Conservation (phyloP, 352 stramenopile species). For the Phytophthora brassicae region DNA sequence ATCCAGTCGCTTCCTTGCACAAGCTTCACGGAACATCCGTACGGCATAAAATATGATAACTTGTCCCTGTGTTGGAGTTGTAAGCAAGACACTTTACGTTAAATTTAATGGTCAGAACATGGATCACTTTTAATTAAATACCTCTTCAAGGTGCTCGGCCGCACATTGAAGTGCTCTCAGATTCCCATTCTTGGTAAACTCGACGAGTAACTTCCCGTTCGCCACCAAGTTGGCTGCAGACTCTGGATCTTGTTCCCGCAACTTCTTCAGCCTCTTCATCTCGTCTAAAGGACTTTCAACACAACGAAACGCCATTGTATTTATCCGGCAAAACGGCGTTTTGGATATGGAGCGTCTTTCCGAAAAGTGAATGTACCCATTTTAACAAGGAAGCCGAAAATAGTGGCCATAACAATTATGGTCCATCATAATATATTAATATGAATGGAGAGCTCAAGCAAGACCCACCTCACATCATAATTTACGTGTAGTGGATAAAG, state of each 20-base stretch:
- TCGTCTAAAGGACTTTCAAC: slow-evolving; percentile 48
- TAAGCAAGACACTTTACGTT: background rate
- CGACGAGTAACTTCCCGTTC: slow-evolving; percentile 67
- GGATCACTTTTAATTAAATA: slow-evolving; percentile 1
- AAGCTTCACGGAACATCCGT: slow-evolving; percentile 73
- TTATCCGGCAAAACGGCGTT: too few species aligned
- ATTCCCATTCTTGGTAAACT: slow-evolving; percentile 46
- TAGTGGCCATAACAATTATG: too few species aligned
- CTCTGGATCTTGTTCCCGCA: slow-evolving; percentile 46
- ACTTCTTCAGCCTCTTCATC: slow-evolving; percentile 54
- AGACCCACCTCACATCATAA: too few species aligned
- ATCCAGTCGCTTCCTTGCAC: slow-evolving; percentile 41
- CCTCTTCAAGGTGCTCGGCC: slow-evolving; percentile 50
- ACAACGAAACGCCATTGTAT: slow-evolving; percentile 47
- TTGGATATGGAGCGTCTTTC: slow-evolving; percentile 21
- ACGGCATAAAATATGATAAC: slow-evolving; percentile 65
- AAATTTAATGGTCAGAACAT: background rate
- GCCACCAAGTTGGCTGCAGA: slow-evolving; percentile 57
- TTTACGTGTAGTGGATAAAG: background rate
- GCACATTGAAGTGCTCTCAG: slow-evolving; percentile 52
- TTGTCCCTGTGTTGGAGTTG: slow-evolving; percentile 29
- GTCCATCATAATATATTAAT: too few species aligned
- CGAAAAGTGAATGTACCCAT: background rate
- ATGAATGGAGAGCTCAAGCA: too few species aligned
- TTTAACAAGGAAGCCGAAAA: background rate